Evolutionary conservation across 2,329 filamentous ascomycete genomes (phyloP).

Genomic region (Nemania sp.): DNA sequence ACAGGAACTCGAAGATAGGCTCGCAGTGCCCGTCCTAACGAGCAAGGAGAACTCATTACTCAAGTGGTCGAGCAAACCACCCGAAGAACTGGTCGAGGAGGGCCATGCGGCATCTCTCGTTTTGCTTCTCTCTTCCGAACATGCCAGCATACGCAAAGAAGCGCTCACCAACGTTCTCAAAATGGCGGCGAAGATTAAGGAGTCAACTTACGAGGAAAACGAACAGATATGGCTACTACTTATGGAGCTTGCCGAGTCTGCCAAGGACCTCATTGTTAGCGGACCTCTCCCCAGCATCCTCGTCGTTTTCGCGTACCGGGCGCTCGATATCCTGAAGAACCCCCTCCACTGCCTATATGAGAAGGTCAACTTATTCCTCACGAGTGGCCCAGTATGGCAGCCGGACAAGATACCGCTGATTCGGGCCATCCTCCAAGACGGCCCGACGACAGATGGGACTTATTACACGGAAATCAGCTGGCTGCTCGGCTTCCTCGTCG

Average conservation of each 20-base stretch:
- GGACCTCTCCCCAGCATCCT: constrained; percentile 72
- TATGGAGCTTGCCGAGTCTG: constrained; percentile 79
- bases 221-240: constrained; percentile 80
- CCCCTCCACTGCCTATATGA: constrained; percentile 83
- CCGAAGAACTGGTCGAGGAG: constrained; percentile 79
- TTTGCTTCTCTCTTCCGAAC: constrained; percentile 74
- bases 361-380: constrained; percentile 85
- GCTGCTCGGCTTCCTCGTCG: constrained; percentile 41
- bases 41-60: constrained; percentile 58
- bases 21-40: constrained; percentile 53
- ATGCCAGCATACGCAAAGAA: constrained; percentile 78
- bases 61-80: constrained; percentile 75
- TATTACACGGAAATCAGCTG: constrained; percentile 42
- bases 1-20: constrained; percentile 56
- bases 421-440: constrained; percentile 60
- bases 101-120: constrained; percentile 72
- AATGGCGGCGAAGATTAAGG: constrained; percentile 64
- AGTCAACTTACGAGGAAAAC: constrained; percentile 74
- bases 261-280: constrained; percentile 56
- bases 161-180: constrained; percentile 72
- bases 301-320: constrained; percentile 73
- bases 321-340: constrained; percentile 71
- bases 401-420: constrained; percentile 74
- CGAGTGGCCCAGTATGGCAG: constrained; percentile 76
- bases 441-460: constrained; percentile 46